Base-by-base conservation (phyloP, 2,329 filamentous ascomycete genomes). In the Calonectria hawksworthii region DNA sequence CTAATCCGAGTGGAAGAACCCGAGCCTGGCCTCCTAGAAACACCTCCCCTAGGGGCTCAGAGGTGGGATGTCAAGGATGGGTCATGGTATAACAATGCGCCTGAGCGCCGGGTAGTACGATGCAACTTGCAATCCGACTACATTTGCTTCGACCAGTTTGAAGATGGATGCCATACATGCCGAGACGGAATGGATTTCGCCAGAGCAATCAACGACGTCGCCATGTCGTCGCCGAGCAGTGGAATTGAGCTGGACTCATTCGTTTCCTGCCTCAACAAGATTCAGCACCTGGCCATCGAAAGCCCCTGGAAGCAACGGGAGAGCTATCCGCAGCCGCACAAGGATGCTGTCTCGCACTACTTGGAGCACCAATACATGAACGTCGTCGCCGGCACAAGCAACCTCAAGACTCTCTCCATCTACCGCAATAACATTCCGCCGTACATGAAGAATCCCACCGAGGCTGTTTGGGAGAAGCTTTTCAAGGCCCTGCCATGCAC, bases 1-100 rank as follows among this genome's bases (percentile, higher is more conserved):
- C 44, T 70, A 11, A 32, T 75, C 4, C 61, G 66, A 2, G 26
- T 73, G 6, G 41, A 73, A 50, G 65, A 65, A 32, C n/a, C 50
- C 14, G 47, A 63, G 9, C n/a, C 64, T 54, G 9, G 14, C 18
- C 21, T 59, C n/a, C 16, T 65, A 38, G 70, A 54, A 41, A 28
- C 34, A 4, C 50, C 47, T 10, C 47, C 65, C 1, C 18, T 18
- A 2, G 50, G 18, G n/a, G 47, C 50, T 5, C 54, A 44, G 65
- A 54, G 65, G 50, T 68, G 65, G 65, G 54, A 16, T 26, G 65
- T 36, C 36, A 36, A 38, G 9, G 23, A 14, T 51, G 16, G 41
- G 1, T 38, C 34, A 13, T 68, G 50, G 65, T 9, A 28, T 18
- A 68, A 68, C 16, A 23, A 21, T 44, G n/a, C 50, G 18, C 65